Percentiles rank a stretch among this genome's conserved stretches.
Conservation (phyloP, 2,329 filamentous ascomycete genomes). For the Rhinocladiella similis region DNA sequence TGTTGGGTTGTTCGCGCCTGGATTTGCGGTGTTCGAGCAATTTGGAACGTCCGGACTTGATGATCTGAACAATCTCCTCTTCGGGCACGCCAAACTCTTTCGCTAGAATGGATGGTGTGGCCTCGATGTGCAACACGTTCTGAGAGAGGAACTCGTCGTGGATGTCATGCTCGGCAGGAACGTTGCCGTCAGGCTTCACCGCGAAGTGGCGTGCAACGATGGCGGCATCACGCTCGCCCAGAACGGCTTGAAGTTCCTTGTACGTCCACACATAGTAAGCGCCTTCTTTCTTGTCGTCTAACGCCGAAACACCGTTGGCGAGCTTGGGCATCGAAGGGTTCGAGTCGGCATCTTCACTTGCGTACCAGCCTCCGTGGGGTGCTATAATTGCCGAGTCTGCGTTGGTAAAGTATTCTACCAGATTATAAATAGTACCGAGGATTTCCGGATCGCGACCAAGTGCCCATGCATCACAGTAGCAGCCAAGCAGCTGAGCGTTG, state of each 20-base stretch:
- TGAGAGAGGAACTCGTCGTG: slow-evolving; percentile 94
- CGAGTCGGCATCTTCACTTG: slow-evolving; percentile 89
- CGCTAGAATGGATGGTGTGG: slow-evolving; percentile 67
- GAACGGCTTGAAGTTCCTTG: slow-evolving; percentile 77
- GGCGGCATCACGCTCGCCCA: slow-evolving; percentile 67
- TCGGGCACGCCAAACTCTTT: slow-evolving; percentile 72
- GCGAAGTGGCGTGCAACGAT: slow-evolving; percentile 84
- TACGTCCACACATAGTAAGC: slow-evolving; percentile 94
- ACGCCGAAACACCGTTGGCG: slow-evolving; percentile 44
- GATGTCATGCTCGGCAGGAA: slow-evolving; percentile 76
- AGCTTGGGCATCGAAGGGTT: slow-evolving; percentile 56
- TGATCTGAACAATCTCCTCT: slow-evolving; percentile 66
- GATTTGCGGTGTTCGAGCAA: slow-evolving; percentile 70
- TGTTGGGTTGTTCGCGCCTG: slow-evolving; percentile 71
- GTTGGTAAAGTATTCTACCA: slow-evolving; percentile 81
- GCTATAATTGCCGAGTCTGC: slow-evolving; percentile 61
- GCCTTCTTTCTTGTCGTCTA: slow-evolving; percentile 80
- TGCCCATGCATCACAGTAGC: slow-evolving; percentile 86
- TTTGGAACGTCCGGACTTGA: slow-evolving; percentile 66
- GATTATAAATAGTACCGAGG: slow-evolving; percentile 73
- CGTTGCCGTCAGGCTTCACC: slow-evolving; percentile 80
- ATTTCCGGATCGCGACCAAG: slow-evolving; percentile 69
- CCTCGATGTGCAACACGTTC: slow-evolving; percentile 77
- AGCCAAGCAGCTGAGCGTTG: slow-evolving; percentile 78
- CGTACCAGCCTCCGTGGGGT: slow-evolving; percentile 73